Conservation (phyloP, 1,139 yeast species). For the Tardiomyces depauwii region DNA sequence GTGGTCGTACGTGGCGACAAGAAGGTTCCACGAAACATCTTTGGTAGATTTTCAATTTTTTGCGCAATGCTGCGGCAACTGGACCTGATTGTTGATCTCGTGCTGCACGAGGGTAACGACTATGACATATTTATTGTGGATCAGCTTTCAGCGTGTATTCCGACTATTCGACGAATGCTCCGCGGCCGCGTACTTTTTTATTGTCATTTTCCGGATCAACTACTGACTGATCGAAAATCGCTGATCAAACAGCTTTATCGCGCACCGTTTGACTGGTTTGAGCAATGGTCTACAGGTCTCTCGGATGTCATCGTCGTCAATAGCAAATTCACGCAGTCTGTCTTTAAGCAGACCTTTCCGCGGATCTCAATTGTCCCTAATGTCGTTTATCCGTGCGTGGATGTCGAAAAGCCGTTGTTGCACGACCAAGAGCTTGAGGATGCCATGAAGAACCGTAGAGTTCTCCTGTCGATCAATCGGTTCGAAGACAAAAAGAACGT, state of each 20-base stretch:
- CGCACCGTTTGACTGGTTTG: slow-evolving; percentile 69
- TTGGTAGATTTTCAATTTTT: slow-evolving; percentile 60
- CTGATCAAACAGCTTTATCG: slow-evolving; percentile 56
- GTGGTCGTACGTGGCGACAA: slow-evolving; percentile 72
- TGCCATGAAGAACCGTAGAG: slow-evolving; percentile 7
- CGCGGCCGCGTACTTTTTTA: slow-evolving; percentile 56
- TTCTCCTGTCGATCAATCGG: slow-evolving; percentile 68
- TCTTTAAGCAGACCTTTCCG: slow-evolving; percentile 56
- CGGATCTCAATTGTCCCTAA: slow-evolving; percentile 39
- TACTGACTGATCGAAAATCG: slow-evolving; percentile 51
- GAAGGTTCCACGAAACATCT: slow-evolving; percentile 56
- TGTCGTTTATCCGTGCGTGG: slow-evolving; percentile 87
- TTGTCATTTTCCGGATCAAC: slow-evolving; percentile 93
- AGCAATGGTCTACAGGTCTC: slow-evolving; percentile 65
- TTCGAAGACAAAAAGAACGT: slow-evolving; percentile 82
- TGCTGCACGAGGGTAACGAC: slow-evolving; percentile 29
- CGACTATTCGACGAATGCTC: slow-evolving; percentile 41
- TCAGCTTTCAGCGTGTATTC: slow-evolving; percentile 79
- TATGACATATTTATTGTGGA: slow-evolving; percentile 77
- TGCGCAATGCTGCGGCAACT: slow-evolving; percentile 81
- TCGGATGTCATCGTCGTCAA: slow-evolving; percentile 81
- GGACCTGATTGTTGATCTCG: slow-evolving; percentile 43
- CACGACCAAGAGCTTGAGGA: slow-evolving; percentile 3
- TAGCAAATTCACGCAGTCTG: slow-evolving; percentile 65
- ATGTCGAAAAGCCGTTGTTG: slow-evolving; percentile 17